Evolutionary conservation across 2,329 filamentous ascomycete genomes (phyloP).

Genomic region (Didymella arachidicola): DNA sequence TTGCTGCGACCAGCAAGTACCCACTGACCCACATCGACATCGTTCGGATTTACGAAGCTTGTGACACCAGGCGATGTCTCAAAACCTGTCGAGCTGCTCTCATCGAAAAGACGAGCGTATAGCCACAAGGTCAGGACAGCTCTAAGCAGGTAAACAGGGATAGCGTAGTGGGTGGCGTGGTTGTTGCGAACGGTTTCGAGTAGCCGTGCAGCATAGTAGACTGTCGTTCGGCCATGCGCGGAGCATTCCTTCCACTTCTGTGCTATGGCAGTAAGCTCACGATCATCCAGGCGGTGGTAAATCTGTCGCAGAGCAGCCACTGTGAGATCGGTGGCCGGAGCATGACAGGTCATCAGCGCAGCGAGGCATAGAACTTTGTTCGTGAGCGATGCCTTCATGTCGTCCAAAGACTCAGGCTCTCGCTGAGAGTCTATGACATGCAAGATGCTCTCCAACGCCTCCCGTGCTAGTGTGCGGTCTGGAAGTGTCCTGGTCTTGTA

Average conservation of each 20-base stretch:
- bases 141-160: not conserved
- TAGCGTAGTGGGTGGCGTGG: constrained; percentile 10
- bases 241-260: not conserved
- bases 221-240: constrained; percentile 6
- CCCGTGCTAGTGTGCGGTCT: not conserved
- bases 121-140: not conserved
- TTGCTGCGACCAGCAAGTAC: not conserved
- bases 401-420: not conserved
- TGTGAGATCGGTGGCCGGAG: not conserved
- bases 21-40: not conserved
- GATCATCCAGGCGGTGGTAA: not conserved
- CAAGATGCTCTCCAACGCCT: not conserved
- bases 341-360: not conserved
- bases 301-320: not conserved
- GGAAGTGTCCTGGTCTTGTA: not conserved
- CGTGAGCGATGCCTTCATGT: not conserved
- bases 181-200: constrained; percentile 10
- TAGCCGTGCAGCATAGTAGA: constrained; percentile 8
- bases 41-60: not conserved
- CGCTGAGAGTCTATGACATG: not conserved
- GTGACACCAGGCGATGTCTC: not conserved
- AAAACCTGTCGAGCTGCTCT: not conserved
- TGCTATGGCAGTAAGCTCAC: not conserved
- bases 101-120: not conserved
- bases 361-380: not conserved